Base-by-base conservation (phyloP, 2,329 filamentous ascomycete species). In the Colletotrichum abscissum region DNA sequence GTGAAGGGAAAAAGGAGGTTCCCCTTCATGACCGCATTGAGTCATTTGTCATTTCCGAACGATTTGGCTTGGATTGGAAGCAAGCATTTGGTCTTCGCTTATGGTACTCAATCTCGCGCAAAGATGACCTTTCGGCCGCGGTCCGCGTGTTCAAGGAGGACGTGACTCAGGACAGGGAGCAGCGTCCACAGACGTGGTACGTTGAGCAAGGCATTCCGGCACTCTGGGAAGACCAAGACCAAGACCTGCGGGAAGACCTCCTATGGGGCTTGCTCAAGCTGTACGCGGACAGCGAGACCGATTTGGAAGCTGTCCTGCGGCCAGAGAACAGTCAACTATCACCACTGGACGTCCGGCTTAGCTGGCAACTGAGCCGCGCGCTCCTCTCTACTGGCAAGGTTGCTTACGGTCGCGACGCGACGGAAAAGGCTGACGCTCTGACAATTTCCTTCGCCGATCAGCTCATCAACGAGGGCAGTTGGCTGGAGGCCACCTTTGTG, bases 21-120 rank as follows among this genome's bases (percentile, higher is more conserved):
- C 90, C 94, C 1, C 84, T 92, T 9, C 97, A 98, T 81, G 94
- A 98, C 82, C 92, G 93, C 57, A 89, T 93, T 52, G 89, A 92
- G 16, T 92, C 92, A 0, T 98, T 99, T 79, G 88, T 92, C 67
- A 94, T 99, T 76, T 94, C 95, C 1, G 89, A 93, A 78, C 92
- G 92, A 59, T 99, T 98, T 80, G 91, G 91, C 5, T 87, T 99
- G 46, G 94, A 97, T 80, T 99, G 97, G 97, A 92, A 94, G 81
- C 95, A 97, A 79, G 92, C 95, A 0, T 98, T 99, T 81, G 96
- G 94, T 12, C 88, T 99, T 63, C 92, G 95, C 56, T 87, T 99
- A 1, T 98, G 95, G 94, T 99, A 98, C 81, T 92, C 92, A 57
- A 93, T 92, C 54, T 87, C 90, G 2, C 86, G 89, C 42, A 87